Evolutionary conservation across 2,329 filamentous ascomycete species (phyloP).

Genomic region (Fusarium coffeatum): DNA sequence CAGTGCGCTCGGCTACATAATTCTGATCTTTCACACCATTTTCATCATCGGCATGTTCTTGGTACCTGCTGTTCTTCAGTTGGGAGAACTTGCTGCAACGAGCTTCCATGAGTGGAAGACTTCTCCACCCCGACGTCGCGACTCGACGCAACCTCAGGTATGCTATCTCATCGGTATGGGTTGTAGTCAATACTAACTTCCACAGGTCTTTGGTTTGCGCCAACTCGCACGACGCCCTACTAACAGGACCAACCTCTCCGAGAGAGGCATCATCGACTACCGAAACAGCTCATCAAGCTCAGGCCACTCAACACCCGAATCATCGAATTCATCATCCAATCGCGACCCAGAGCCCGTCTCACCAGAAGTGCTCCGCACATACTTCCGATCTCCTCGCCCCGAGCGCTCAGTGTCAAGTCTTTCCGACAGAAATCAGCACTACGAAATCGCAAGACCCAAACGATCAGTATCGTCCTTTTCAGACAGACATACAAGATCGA

Average conservation of each 20-base stretch:
- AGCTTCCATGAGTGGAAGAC: not conserved
- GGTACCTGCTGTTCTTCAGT: conserved; percentile 24
- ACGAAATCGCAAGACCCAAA: conserved; percentile 4
- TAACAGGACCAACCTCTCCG: conserved; percentile 31
- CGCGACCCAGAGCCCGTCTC: conserved; percentile 8
- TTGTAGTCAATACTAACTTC: conserved; percentile 60
- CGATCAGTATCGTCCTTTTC: not conserved
- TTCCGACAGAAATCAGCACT: conserved; percentile 6
- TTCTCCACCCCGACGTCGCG: not conserved
- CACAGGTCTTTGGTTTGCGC: conserved; percentile 44
- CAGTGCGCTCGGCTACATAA: conserved; percentile 76
- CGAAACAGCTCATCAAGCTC: conserved; percentile 9
- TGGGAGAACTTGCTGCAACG: conserved; percentile 4
- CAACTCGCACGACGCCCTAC: conserved; percentile 46
- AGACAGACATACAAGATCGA: not conserved
- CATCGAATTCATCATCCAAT: conserved; percentile 6
- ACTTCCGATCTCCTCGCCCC: conserved; percentile 39
- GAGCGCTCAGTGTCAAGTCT: conserved; percentile 14
- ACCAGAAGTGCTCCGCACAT: conserved; percentile 29
- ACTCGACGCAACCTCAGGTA: conserved; percentile 32
- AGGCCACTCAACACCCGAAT: not conserved
- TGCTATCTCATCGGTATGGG: accelerated
- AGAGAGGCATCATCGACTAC: not conserved
- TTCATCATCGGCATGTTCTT: conserved; percentile 52
- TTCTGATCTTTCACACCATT: conserved; percentile 73